Conservation (phyloP, 805 yeast species). For the Lipomyces kockii region DNA sequence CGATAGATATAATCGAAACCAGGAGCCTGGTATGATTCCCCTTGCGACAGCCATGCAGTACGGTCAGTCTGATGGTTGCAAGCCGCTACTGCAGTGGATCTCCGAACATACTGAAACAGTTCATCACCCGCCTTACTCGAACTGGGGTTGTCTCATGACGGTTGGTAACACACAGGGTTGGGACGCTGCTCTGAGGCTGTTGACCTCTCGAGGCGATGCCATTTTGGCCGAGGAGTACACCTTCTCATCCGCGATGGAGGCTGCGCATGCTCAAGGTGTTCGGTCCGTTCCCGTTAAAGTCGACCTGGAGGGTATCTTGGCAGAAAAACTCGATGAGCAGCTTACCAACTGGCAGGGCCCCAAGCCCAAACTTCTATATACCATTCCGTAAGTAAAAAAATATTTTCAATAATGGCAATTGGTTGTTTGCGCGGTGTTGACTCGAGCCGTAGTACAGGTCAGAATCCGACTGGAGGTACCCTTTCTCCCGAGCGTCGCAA, state of each 20-base stretch:
- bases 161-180: slow-evolving; percentile 91
- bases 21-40: slow-evolving; percentile 64
- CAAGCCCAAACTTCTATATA: slow-evolving; percentile 47
- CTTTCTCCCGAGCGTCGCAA: slow-evolving; percentile 62
- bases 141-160: slow-evolving; percentile 74
- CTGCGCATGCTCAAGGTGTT: slow-evolving; percentile 66
- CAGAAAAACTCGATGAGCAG: slow-evolving; percentile 58
- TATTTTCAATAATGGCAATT: neutral
- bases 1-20: slow-evolving; percentile 50
- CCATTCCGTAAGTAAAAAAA: slow-evolving; percentile 30
- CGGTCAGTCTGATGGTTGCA: slow-evolving; percentile 82
- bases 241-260: slow-evolving; percentile 73
- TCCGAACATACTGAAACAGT: slow-evolving; percentile 62
- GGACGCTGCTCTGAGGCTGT: slow-evolving; percentile 80
- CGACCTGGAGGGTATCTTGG: slow-evolving; percentile 67
- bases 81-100: slow-evolving; percentile 67
- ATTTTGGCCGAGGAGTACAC: slow-evolving; percentile 77
- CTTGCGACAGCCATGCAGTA: slow-evolving; percentile 88
- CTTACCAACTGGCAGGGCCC: slow-evolving; percentile 66
- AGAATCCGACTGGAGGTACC: slow-evolving; percentile 81
- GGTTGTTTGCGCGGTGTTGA: neutral
- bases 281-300: slow-evolving; percentile 67
- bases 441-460: slow-evolving; percentile 58
- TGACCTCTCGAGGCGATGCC: slow-evolving; percentile 68
- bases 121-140: slow-evolving; percentile 58